Conservation (phyloP, 2,329 filamentous ascomycete species). For the Shiraia bambusicola region DNA sequence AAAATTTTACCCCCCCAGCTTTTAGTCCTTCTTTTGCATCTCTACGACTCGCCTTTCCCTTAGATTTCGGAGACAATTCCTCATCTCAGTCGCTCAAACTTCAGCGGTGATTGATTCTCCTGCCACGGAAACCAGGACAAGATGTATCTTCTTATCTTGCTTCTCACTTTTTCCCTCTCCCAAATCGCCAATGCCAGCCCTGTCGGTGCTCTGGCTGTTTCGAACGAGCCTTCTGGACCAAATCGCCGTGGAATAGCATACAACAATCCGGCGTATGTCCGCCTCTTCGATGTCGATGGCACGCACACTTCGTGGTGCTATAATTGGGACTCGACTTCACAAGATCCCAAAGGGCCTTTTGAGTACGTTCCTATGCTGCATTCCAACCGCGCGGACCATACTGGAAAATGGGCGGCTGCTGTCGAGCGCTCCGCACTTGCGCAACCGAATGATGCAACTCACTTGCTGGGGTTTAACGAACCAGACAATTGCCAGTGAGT, state of each 20-base stretch:
- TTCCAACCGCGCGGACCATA: slow-evolving; percentile 13
- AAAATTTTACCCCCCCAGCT: too few species aligned
- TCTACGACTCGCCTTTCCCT: too few species aligned
- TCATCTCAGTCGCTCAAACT: too few species aligned
- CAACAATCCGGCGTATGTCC: slow-evolving; percentile 58
- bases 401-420: slow-evolving; percentile 18
- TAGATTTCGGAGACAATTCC: too few species aligned
- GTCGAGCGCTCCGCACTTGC: slow-evolving; percentile 11
- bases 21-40: too few species aligned
- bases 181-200: not conserved
- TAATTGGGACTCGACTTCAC: slow-evolving; percentile 62
- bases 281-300: slow-evolving; percentile 48
- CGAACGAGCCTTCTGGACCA: not conserved
- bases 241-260: slow-evolving; percentile 62
- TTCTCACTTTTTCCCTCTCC: too few species aligned
- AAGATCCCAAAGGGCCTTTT: slow-evolving; percentile 41
- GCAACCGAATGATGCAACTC: slow-evolving; percentile 9
- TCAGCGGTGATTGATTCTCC: too few species aligned
- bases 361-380: slow-evolving; percentile 61
- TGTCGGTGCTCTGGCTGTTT: slow-evolving; percentile 41
- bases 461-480: slow-evolving; percentile 39
- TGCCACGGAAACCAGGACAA: too few species aligned
- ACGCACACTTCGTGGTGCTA: slow-evolving; percentile 61
- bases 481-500: slow-evolving; percentile 35
- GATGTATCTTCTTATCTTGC: too few species aligned